Base-by-base conservation (phyloP, 2,329 filamentous ascomycete species). In the Neofusicoccum sp. region DNA sequence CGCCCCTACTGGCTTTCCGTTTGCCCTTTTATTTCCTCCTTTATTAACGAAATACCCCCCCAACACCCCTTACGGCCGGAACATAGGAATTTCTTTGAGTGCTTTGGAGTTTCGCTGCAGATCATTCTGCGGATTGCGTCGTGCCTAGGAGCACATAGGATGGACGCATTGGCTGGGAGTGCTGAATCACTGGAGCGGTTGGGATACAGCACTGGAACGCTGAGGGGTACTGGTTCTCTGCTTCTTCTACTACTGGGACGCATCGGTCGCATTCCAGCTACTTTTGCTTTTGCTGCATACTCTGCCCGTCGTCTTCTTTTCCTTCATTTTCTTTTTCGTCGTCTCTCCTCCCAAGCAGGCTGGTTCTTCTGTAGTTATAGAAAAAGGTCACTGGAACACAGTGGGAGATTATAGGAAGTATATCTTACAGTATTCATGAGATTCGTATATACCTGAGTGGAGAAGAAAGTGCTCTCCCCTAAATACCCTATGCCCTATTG, bases 21-120 rank as follows among this genome's bases (percentile, higher is more conserved):
- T 16, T 14, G 36, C 36, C 49, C 11, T 38, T 38, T 28, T 30
- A 24, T 54, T 51, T 54, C 20, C 26, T 41, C 36, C 36, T 54
- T 54, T 6, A 36, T 41, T 54, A 30, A 54, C 49, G 49, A 54
- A 54, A 54, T 54, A 54, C 49, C 49, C 49, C 49, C 49, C 9
- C 16, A 38, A 34, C 28, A 34, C 30, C 49, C 20, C 26, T 54
- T 26, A 54, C 36, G 49, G 49, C 49, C 49, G 49, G 49, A 54
- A 54, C 49, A 31, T 41, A 41, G 49, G 49, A 54, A 28, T 54
- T 40, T 54, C 49, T 41, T 41, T 43, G 49, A 41, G 11, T 53
- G 24, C 33, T 40, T 53, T 53, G 49, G 49, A 54, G 34, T 54
- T 54, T 54, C 12, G 41, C n/a, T n/a, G n/a, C n/a, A n/a, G n/a